Evolutionary conservation across 768 basidiomycete species (phyloP).

Genomic region (Mycena alexandri): DNA sequence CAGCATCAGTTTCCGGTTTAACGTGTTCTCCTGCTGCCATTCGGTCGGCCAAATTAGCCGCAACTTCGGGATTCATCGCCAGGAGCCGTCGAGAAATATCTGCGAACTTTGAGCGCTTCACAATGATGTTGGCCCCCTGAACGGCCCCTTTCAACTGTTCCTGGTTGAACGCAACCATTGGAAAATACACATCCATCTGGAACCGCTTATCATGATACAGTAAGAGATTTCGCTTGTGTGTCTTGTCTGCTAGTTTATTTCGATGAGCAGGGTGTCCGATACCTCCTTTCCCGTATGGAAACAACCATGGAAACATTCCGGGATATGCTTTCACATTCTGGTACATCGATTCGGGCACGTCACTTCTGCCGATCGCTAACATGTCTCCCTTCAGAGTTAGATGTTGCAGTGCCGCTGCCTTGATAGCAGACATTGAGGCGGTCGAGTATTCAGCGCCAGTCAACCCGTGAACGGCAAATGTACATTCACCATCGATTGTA

Average conservation of each 20-base stretch:
- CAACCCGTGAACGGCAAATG: too few relatives aligned
- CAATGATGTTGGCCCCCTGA: constrained; percentile 44
- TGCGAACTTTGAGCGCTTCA: constrained; percentile 44
- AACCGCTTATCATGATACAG: constrained; percentile 50
- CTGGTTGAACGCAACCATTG: constrained; percentile 56
- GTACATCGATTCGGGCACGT: too few relatives aligned
- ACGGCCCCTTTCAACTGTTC: constrained; percentile 50
- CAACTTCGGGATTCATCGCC: constrained; percentile 40
- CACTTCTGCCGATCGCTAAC: too few relatives aligned
- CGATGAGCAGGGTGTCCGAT: too few relatives aligned
- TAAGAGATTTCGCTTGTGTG: constrained; percentile 43
- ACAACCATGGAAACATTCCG: too few relatives aligned
- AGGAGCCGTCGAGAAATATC: constrained; percentile 42
- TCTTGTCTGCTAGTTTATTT: constrained; percentile 30
- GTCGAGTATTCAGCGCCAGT: too few relatives aligned
- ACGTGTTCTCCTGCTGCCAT: constrained; percentile 45
- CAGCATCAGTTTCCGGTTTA: constrained; percentile 44
- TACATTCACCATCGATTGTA: too few relatives aligned
- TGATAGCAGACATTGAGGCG: too few relatives aligned
- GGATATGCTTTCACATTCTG: too few relatives aligned
- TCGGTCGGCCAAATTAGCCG: constrained; percentile 36
- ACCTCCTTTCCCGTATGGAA: too few relatives aligned
- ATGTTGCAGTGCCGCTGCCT: too few relatives aligned
- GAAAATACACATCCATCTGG: constrained; percentile 44
- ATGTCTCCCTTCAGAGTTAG: too few relatives aligned